phyloP scores from a whole-genome alignment of 208 protist genomes.

The Acanthamoeba royreba region DNA sequence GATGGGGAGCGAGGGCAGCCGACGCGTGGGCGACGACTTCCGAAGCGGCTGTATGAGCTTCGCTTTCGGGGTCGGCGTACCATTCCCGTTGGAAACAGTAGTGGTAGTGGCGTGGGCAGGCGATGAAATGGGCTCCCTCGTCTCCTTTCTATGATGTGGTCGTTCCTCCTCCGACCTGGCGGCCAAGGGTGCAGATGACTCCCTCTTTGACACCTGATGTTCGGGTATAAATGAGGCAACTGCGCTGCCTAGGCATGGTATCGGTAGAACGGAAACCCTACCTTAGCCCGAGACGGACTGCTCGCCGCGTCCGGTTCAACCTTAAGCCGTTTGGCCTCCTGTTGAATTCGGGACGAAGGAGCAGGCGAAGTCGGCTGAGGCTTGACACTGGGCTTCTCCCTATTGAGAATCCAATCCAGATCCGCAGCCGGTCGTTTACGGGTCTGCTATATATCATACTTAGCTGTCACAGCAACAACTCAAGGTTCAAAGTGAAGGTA shows the following conservation, averaged over 20 bases:
- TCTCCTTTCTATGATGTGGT: neutral
- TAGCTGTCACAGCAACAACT: too few relatives aligned
- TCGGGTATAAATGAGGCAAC: too few relatives aligned
- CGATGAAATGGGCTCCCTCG: neutral
- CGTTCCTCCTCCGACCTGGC: neutral
- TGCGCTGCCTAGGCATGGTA: too few relatives aligned
- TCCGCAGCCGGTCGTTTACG: neutral
- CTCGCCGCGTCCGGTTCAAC: neutral
- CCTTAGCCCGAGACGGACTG: neutral
- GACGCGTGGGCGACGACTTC: neutral
- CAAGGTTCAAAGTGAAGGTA: neutral
- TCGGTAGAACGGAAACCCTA: neutral
- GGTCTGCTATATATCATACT: neutral
- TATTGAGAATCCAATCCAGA: constrained; percentile 24
- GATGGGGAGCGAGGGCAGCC: neutral
- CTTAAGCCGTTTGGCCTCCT: neutral
- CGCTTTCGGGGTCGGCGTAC: neutral
- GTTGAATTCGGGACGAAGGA: neutral
- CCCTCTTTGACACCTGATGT: too few relatives aligned
- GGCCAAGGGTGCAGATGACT: neutral
- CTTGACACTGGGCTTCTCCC: neutral
- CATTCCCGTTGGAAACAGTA: neutral
- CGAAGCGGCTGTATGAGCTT: neutral
- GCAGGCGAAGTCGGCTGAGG: neutral
- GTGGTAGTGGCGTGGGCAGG: neutral